phyloP scores from a whole-genome alignment of 148 eudicot species.

The Arctostaphylos glauca region DNA sequence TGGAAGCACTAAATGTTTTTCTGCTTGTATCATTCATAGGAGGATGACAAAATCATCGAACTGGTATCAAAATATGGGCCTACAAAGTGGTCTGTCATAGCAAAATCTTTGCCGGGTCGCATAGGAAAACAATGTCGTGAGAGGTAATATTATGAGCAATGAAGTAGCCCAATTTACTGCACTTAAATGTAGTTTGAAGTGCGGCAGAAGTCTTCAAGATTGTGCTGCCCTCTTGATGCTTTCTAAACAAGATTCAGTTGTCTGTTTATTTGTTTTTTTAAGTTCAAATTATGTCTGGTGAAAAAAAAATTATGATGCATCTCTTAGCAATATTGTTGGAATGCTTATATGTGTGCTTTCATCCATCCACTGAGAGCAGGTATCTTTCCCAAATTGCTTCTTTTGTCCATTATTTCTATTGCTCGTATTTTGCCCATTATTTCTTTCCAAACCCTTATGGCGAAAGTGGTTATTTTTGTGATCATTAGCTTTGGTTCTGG shows the following conservation, averaged over 20 bases:
- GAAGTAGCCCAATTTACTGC: neutral
- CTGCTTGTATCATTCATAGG: constrained; percentile 40
- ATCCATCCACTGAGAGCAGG: neutral
- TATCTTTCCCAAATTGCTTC: neutral
- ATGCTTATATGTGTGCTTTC: neutral
- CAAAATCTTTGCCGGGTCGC: constrained; percentile 89
- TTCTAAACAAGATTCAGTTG: neutral
- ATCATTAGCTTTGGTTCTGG: neutral
- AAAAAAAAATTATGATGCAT: neutral
- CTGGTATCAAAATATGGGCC: constrained; percentile 86
- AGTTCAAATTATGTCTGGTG: neutral
- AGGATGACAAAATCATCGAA: constrained; percentile 76
- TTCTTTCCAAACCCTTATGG: neutral
- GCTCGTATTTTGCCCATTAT: too few relatives aligned
- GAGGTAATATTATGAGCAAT: constrained; percentile 42
- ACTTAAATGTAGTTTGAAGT: neutral
- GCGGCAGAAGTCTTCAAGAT: neutral
- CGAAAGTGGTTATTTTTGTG: neutral
- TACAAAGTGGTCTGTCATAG: constrained; percentile 91
- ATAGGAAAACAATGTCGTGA: constrained; percentile 98
- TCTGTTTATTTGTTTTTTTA: constrained; percentile 1
- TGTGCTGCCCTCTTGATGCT: neutral
- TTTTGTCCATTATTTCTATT: neutral
- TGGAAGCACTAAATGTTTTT: constrained; percentile 9
- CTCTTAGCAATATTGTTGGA: neutral